Percentiles rank a stretch among this genome's conserved stretches.
Evolutionary conservation across 2,329 filamentous ascomycete genomes (phyloP).

Genomic region (Penicillium hesseltinei): DNA sequence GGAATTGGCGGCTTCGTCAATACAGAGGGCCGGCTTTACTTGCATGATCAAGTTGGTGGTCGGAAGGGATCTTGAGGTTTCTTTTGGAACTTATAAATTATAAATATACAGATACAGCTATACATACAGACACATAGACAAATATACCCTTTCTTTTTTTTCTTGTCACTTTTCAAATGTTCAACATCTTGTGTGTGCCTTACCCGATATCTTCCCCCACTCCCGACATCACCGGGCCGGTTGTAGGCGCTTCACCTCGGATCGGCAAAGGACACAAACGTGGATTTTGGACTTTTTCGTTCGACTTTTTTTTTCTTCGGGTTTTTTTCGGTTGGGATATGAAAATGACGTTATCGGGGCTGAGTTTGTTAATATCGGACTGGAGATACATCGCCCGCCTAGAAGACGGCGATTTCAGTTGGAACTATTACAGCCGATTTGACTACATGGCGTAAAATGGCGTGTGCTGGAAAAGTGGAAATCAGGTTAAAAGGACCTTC

Average conservation of each 20-base stretch:
- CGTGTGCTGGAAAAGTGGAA: not conserved
- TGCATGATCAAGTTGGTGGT: conserved; percentile 30
- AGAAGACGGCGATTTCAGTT: not conserved
- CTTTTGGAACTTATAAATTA: not conserved
- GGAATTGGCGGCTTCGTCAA: conserved; percentile 86
- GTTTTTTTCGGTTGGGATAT: not conserved
- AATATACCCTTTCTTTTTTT: conserved; percentile 25
- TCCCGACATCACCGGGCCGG: conserved; percentile 18
- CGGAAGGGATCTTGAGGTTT: conserved; percentile 13
- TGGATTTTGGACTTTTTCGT: not conserved
- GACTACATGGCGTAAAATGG: not conserved
- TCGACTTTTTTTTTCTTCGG: not conserved
- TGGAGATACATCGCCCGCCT: not conserved
- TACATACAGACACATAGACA: conserved; percentile 12
- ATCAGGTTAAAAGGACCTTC: not conserved
- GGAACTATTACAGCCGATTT: not conserved
- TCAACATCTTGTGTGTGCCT: conserved; percentile 1
- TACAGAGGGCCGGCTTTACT: conserved; percentile 40
- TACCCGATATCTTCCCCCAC: conserved; percentile 8
- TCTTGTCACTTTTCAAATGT: not conserved
- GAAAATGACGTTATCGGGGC: not conserved
- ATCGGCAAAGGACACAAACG: not conserved
- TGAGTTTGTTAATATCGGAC: not conserved
- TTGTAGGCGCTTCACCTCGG: conserved; percentile 18
- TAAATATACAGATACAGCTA: not conserved